Base-by-base conservation (phyloP, 441 rosid species). In the Flueggea neowawraea region DNA sequence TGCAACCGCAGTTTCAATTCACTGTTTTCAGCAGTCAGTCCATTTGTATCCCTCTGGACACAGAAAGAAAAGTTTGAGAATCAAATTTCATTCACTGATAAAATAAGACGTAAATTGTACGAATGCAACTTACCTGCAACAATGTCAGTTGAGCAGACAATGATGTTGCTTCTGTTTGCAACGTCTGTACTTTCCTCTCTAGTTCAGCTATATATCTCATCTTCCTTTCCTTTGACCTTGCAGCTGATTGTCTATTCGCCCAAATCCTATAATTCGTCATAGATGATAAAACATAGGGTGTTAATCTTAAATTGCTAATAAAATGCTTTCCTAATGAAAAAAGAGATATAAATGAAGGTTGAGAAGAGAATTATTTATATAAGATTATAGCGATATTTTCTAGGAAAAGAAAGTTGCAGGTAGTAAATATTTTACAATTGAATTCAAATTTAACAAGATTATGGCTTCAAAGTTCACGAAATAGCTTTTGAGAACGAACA, bases 201-300 rank as follows among this genome's bases (percentile, higher is more conserved):
- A 95, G 98, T 77, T 95, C 99, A 60, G 92, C 87, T 69, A 95
- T 95, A 75, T 91, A 95, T 41, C 99, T 82, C 91, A 89, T 91
- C 79, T 95, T 95, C 76, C 99, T 84, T 78, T 95, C 99, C 83
- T 95, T 95, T 47, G 98, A 95, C 80, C 99, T 83, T 60, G 99
- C 99, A 17, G 99, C 99, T 3, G 99, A 95, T 73, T 95, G 99
- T 82, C 99, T 86, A 61, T 95, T 95, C 11, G 99, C 99, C 99
- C 97, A 95, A 54, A 95, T 89, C 88, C 99, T 91, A 62, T 72
- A 5, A 50, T 36, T 62, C 9, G 50, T 11, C 50, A 47, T 14
- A 4, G 14, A 47, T 10, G 4, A 47, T 47, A 47, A 14, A 11
- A 12, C 14, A 47, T 47, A 47, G 0, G 50, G n/a, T 14, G 3